Evolutionary conservation across 495 filamentous ascomycete genomes (phyloP), one percentile per base, ranked within the genome.

Genomic region (Podospora comata): DNA sequence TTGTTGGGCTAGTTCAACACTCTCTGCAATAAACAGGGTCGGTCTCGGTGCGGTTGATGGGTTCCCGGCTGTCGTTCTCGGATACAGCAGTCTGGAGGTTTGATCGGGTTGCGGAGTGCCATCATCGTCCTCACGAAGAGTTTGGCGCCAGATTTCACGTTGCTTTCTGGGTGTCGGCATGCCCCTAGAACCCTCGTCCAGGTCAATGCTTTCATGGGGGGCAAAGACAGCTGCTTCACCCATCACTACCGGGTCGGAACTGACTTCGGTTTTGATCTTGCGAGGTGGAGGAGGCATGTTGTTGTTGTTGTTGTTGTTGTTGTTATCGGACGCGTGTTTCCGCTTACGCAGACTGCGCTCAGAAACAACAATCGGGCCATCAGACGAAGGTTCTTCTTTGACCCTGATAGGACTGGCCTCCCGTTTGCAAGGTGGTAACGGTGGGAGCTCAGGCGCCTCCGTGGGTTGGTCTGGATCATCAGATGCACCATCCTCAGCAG

Each of bases 111-210:
- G 44, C 6, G 56, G 57, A 55, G 39, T 44, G 11, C 13, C 20
- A 7, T 54, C 34, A 5, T 58, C 39, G 34, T 69, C 53, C 26
- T 57, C 64, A 18, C 59, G 61, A 3, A 63, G 44, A 6, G 32
- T 27, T 20, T 62, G 63, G 39, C 23, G 13, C 26, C 60, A 59
- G 15, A 39, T 20, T 3, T 30, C 63, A 6, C 71, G 73, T 11
- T 73, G 77, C 68, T 88, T 90, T 69, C 81, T 84, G 13, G 92
- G 92, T 0, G 92, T 94, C 15, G 81, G 80, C 32, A 91, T 81
- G 65, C 77, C 64, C 26, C 48, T 82, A 60, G 79, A 76, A 26
- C 86, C 87, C 61, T 90, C 87, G 77, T 95, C 91, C 13, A 94
- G 81, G 76, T 95, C 92, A 39, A 92, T 84, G 65, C 89, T 93